These are phyloP conservation scores for Sarocladium brachiariae DNA, from an alignment of 2,329 filamentous ascomycete species.

Conservation along the genomic window DNA sequence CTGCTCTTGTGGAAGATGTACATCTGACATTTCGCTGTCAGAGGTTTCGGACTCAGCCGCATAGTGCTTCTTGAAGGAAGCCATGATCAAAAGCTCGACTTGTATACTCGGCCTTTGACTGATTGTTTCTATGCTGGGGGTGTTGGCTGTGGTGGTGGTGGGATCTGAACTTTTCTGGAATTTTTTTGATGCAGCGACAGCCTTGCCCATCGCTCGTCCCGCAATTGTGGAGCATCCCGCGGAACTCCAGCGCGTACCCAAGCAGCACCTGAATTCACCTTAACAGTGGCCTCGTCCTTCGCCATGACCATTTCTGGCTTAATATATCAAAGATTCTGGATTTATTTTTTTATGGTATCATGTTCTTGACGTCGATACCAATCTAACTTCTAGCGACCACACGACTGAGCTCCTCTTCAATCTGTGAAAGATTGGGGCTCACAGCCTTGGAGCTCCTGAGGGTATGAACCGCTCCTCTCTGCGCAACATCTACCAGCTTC, in stretches of 20 bases:
- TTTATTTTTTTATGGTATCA: no score
- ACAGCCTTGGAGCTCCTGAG: slow-evolving; percentile 71
- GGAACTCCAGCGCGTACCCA: not conserved
- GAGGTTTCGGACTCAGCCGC: slow-evolving; percentile 13
- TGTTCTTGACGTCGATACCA: not conserved
- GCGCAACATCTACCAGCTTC: slow-evolving; percentile 69
- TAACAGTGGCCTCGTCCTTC: no score
- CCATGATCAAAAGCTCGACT: not conserved
- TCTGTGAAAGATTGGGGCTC: slow-evolving; percentile 43
- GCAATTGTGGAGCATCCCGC: slow-evolving; percentile 4
- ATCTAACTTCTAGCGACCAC: not conserved
- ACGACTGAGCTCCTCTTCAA: slow-evolving; percentile 25
- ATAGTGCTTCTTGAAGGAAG: slow-evolving; percentile 7
- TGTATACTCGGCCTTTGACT: not conserved
- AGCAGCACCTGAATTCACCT: not conserved
- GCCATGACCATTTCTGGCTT: no score
- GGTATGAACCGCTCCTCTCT: slow-evolving; percentile 72
- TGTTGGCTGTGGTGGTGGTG: slow-evolving; percentile 12
- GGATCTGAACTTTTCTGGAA: slow-evolving; percentile 6
- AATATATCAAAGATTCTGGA: no score
- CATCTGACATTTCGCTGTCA: slow-evolving; percentile 11
- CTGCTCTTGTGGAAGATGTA: not conserved
- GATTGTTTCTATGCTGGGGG: not conserved
- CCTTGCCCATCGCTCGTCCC: not conserved
- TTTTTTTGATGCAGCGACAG: slow-evolving; percentile 13